A percentile compares a stretch with the other conserved stretches of the same genome.
These are phyloP conservation scores for Fraxinus baroniana DNA, from an alignment of 305 asterid genomes.

Conservation along the genomic window DNA sequence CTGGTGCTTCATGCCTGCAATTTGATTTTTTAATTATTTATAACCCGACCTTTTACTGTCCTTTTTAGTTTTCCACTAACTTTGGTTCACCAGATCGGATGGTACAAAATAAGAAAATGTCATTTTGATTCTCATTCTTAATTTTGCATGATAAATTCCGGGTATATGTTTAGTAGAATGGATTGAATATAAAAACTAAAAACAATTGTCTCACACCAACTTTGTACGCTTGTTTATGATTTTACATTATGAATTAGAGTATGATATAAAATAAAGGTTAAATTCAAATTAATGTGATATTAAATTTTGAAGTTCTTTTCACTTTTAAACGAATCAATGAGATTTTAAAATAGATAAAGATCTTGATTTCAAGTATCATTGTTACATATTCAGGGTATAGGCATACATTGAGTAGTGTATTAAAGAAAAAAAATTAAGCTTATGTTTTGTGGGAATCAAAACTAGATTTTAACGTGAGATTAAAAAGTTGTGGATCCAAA, in stretches of 20 bases:
- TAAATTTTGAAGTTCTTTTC: too few species aligned
- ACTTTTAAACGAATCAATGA: not conserved
- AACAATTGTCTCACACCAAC: not conserved
- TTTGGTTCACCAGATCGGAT: not conserved
- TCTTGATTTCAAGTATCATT: not conserved
- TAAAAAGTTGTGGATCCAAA: too few species aligned
- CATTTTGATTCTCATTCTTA: not conserved
- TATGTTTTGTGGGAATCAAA: too few species aligned
- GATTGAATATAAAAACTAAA: too few species aligned
- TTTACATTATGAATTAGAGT: not conserved
- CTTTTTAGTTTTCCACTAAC: not conserved
- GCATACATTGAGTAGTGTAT: too few species aligned
- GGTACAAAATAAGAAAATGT: not conserved
- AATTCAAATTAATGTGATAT: too few species aligned
- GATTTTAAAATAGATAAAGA: too few species aligned
- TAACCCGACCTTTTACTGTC: not conserved
- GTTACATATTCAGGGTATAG: not conserved
- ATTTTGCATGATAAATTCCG: too few species aligned
- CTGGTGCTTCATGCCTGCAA: conserved; percentile 33
- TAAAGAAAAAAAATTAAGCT: too few species aligned
- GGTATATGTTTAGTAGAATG: not conserved
- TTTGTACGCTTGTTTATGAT: not conserved
- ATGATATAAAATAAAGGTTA: not conserved
- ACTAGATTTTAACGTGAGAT: too few species aligned
- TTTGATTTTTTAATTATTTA: too few species aligned